Base-by-base conservation (phyloP, 2,329 filamentous ascomycete species). In the Colletotrichum spaethianum region DNA sequence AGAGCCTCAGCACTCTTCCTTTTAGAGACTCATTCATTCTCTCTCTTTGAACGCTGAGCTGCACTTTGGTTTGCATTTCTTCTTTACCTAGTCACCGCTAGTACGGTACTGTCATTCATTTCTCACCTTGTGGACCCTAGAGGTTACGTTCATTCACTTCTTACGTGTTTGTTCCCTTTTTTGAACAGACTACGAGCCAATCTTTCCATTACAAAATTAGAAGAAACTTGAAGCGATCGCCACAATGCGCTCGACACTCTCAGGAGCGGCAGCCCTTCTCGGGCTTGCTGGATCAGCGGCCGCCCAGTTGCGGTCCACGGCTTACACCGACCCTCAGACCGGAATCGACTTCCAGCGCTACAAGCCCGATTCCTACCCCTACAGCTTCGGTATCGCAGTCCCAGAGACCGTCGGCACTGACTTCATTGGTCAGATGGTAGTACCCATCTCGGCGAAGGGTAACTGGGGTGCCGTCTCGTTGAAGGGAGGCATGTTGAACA, bases 401-500 rank as follows among this genome's bases (percentile, higher is more conserved):
- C 87, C 88, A 1, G 81, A 87, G 72, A 84, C 80, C 14, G 78
- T 85, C 18, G 82, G 79, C 1, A 83, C 83, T 14, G 88, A 90
- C 77, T 85, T 90, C 74, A 88, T 90, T 71, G 86, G 85, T 9
- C 86, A 89, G 76, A 82, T 91, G 55, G 83, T 88, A 2, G 78
- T 78, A 1, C 83, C 69, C 44, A 72, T 72, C 44, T 72, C 69
- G 9, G 55, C 28, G 14, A 64, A 85, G 67, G 82, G 81, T 3
- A 86, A 87, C 72, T 90, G 86, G 83, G 84, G 82, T 60, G 87
- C 85, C 70, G 80, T 87, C 31, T 85, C 83, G 26, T 78, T 88
- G 38, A 82, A 83, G 11, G 84, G 85, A 4, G 76, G 78, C 33
- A 89, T 89, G 87, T 74, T 83, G 42, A 81, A 81, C 52, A 82